These are phyloP conservation scores for Coccomyxa sp. DNA, from an alignment of 139 green algal genomes.

Conservation along the genomic window DNA sequence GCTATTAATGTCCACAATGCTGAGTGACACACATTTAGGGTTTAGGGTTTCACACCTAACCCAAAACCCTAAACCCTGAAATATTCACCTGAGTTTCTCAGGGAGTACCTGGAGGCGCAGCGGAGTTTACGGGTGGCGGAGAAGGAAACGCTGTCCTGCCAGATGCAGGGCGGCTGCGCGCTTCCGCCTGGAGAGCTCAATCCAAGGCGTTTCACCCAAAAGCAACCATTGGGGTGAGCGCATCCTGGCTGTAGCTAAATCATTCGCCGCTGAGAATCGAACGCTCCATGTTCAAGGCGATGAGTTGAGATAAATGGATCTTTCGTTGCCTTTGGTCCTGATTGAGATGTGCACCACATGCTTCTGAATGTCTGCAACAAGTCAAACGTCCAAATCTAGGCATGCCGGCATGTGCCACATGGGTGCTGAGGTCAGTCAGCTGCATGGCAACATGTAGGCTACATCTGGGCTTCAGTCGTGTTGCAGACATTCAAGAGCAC, in stretches of 20 bases:
- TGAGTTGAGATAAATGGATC: neutral
- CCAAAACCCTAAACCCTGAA: too few species aligned
- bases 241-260: neutral
- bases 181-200: neutral
- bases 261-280: neutral
- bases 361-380: neutral
- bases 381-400: too few species aligned
- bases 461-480: too few species aligned
- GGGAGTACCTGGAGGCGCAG: neutral
- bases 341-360: neutral
- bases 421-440: too few species aligned
- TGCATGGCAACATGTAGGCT: too few species aligned
- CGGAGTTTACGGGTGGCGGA: neutral
- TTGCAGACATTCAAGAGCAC: too few species aligned
- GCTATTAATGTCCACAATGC: too few species aligned
- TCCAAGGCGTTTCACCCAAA: neutral
- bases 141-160: neutral
- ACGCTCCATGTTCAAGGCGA: neutral
- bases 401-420: too few species aligned
- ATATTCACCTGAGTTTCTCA: too few species aligned
- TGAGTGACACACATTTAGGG: too few species aligned
- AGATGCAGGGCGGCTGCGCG: neutral
- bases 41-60: too few species aligned
- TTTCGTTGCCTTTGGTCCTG: too few species aligned
- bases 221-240: neutral